These are phyloP conservation scores for Aspergillus ellipticus DNA, from an alignment of 495 filamentous ascomycete genomes.

Conservation along the genomic window DNA sequence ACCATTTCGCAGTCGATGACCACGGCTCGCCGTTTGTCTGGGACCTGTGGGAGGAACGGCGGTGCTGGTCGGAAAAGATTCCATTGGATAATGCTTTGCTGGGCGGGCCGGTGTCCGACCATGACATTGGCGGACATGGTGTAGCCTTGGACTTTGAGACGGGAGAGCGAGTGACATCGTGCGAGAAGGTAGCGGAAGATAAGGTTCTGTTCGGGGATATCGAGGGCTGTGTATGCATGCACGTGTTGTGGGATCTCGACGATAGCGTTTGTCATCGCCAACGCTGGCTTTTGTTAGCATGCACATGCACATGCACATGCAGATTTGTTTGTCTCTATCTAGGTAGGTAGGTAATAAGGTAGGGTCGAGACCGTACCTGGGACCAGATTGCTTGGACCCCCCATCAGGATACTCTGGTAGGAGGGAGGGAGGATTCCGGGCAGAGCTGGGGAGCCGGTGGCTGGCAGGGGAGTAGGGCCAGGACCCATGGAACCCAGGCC, in stretches of 20 bases:
- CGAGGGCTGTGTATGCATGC: not conserved
- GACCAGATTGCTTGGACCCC: too few species aligned
- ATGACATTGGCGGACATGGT: slow-evolving; percentile 5
- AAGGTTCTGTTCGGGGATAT: not conserved
- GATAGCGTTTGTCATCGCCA: not conserved
- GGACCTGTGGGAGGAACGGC: not conserved
- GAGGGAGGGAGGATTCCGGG: too few species aligned
- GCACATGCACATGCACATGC: too few species aligned
- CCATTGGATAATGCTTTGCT: not conserved
- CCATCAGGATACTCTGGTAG: too few species aligned
- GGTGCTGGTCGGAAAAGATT: not conserved
- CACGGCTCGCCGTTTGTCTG: slow-evolving; percentile 16
- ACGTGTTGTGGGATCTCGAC: not conserved
- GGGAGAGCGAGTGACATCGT: slow-evolving; percentile 1
- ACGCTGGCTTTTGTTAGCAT: not conserved
- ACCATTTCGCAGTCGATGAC: slow-evolving; percentile 38
- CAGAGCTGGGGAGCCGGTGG: too few species aligned
- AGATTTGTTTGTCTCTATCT: too few species aligned
- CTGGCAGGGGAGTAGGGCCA: too few species aligned
- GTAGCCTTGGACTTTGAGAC: slow-evolving; percentile 5
- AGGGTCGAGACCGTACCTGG: too few species aligned
- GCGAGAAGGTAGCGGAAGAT: slow-evolving; percentile 4
- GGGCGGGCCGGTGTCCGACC: not conserved
- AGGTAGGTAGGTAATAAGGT: too few species aligned
- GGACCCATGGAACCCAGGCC: too few species aligned